phyloP scores from a whole-genome alignment of 345 rosid genomes.

The Microcos paniculata region DNA sequence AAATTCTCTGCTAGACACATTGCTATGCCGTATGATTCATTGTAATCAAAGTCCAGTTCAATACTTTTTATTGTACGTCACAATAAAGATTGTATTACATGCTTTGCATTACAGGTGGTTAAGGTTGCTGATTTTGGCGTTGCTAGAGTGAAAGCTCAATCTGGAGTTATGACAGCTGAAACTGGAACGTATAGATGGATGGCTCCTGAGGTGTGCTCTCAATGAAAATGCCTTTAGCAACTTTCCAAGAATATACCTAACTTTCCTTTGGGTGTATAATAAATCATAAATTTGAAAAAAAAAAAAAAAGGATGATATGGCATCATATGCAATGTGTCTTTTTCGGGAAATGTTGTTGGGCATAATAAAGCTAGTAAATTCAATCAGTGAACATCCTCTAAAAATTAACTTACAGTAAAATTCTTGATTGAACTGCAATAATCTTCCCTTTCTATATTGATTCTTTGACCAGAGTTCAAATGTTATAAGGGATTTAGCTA shows the following conservation, averaged over 20 bases:
- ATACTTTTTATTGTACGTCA: not conserved
- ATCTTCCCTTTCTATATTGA: not conserved
- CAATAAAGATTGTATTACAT: not conserved
- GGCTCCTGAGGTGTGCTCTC: slow-evolving; percentile 89
- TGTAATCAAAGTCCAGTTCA: not conserved
- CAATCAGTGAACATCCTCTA: not conserved
- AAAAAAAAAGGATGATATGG: not conserved
- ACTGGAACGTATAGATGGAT: slow-evolving; percentile 99
- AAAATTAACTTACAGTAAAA: not conserved
- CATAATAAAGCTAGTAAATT: not conserved
- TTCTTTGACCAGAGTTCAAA: not conserved
- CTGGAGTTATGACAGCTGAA: slow-evolving; percentile 99
- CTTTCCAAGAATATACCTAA: not conserved
- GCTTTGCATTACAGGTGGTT: slow-evolving; percentile 56
- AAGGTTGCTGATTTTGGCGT: slow-evolving; percentile 99
- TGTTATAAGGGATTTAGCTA: not conserved
- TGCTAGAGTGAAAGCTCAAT: slow-evolving; percentile 85
- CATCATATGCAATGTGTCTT: not conserved
- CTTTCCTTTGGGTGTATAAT: not conserved
- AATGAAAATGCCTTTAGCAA: not conserved
- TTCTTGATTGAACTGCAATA: slow-evolving; percentile 2
- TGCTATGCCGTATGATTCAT: not conserved
- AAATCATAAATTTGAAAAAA: not conserved
- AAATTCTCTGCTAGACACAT: not conserved
- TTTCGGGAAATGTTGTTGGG: not conserved